These are phyloP conservation scores for Raphanus sativus DNA, from an alignment of 345 rosid genomes.

Conservation along the genomic window DNA sequence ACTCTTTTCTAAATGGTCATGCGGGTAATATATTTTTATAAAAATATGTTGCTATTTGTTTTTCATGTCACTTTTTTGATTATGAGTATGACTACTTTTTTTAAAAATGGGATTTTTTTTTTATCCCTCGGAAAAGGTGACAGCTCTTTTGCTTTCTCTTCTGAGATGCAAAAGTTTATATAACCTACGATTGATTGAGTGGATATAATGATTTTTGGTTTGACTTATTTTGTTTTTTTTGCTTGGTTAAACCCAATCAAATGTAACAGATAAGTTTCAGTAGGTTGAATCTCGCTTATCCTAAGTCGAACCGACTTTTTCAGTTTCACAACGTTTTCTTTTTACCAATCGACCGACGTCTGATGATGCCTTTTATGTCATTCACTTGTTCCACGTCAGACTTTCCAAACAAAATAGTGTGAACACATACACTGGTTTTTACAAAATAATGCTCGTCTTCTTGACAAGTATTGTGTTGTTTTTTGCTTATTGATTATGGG, in stretches of 20 bases:
- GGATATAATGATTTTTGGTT: background rate
- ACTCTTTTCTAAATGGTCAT: too few species aligned
- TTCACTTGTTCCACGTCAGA: background rate
- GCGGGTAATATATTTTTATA: too few species aligned
- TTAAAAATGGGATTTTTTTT: background rate
- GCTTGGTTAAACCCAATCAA: background rate
- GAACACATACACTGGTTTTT: background rate
- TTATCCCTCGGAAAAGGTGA: constrained; percentile 3
- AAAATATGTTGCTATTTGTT: too few species aligned
- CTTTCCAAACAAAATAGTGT: background rate
- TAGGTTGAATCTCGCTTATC: background rate
- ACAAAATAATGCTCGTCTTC: background rate
- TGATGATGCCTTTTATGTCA: background rate
- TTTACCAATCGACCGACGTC: background rate
- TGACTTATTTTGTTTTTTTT: constrained; percentile 5
- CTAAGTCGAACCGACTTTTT: background rate
- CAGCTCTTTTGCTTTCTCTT: constrained; percentile 1
- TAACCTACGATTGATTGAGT: constrained; percentile 5
- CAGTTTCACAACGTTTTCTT: background rate
- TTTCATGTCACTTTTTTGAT: constrained; percentile 13
- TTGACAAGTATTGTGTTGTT: background rate
- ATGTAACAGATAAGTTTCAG: background rate
- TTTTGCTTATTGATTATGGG: background rate
- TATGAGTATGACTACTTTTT: background rate
- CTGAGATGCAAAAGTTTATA: background rate